A percentile compares a stretch with the other conserved stretches of the same genome.
Conservation (phyloP, 805 yeast genomes). For the Saturnispora diversa region DNA sequence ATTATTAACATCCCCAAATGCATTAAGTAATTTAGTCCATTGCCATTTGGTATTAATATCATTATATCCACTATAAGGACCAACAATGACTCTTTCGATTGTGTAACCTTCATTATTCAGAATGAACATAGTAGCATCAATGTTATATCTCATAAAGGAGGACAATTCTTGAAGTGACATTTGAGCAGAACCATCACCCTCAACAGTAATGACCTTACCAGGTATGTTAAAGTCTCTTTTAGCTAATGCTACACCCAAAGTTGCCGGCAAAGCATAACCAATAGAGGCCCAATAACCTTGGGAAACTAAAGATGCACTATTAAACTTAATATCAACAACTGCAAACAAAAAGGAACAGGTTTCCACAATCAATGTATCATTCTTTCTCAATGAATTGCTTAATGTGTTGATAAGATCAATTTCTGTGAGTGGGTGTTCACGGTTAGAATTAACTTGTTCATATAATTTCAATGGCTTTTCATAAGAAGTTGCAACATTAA, state of each 20-base stretch:
- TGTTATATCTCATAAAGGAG: constrained; percentile 33
- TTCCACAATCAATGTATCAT: constrained; percentile 38
- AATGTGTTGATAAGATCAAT: constrained; percentile 31
- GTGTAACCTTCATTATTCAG: constrained; percentile 47
- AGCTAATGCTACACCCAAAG: constrained; percentile 41
- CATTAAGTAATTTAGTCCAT: constrained; percentile 60
- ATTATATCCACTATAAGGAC: constrained; percentile 43
- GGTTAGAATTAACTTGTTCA: constrained; percentile 1
- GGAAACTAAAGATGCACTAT: constrained; percentile 30
- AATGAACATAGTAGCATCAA: constrained; percentile 36
- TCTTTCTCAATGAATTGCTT: constrained; percentile 28
- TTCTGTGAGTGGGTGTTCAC: constrained; percentile 24
- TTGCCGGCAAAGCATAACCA: constrained; percentile 46
- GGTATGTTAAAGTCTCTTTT: constrained; percentile 32
- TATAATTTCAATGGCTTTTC: constrained; percentile 8
- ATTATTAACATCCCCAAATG: constrained; percentile 51
- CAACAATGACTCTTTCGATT: constrained; percentile 42
- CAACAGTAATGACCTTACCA: constrained; percentile 36
- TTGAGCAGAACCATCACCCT: constrained; percentile 52
- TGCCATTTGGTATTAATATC: constrained; percentile 44
- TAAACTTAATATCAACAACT: constrained; percentile 31
- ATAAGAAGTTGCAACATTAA: constrained; percentile 9
- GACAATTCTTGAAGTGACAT: constrained; percentile 46
- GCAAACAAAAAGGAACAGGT: constrained; percentile 43
- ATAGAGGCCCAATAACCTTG: constrained; percentile 42